Evolutionary conservation across 1,284 basidiomycete species (phyloP).

Genomic region (Cryptococcus maquisensis): DNA sequence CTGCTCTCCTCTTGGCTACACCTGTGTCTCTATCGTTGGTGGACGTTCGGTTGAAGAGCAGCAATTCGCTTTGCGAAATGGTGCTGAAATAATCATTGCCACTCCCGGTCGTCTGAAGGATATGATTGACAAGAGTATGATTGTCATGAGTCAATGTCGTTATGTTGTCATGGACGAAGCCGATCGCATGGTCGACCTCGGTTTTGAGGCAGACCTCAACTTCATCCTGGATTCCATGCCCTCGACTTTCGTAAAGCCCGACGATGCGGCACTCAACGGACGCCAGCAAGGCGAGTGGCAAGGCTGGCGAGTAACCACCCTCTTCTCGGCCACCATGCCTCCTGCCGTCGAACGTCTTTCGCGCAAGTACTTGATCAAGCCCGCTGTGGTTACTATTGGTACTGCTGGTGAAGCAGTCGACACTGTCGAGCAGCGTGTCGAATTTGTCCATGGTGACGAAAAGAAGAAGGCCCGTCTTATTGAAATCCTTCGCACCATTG

Average conservation of each 20-base stretch:
- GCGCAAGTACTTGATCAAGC: constrained; percentile 84
- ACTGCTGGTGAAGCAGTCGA: constrained; percentile 96
- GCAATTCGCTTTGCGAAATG: constrained; percentile 89
- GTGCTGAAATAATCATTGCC: constrained; percentile 96
- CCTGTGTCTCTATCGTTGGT: constrained; percentile 95
- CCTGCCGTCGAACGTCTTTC: constrained; percentile 90
- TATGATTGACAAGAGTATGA: constrained; percentile 89
- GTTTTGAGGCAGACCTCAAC: constrained; percentile 89
- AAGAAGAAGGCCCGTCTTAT: constrained; percentile 79
- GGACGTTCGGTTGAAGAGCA: constrained; percentile 93
- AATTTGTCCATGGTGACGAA: constrained; percentile 87
- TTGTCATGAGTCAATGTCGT: constrained; percentile 92
- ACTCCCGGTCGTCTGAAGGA: constrained; percentile 97
- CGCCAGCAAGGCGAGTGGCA: constrained; percentile 50
- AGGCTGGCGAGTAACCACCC: constrained; percentile 78
- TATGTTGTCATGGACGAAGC: constrained; percentile 99
- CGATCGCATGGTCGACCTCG: constrained; percentile 96
- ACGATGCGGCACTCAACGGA: constrained; percentile 64
- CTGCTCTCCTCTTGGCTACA: constrained; percentile 77
- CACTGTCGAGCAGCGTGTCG: constrained; percentile 93
- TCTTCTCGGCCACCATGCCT: constrained; percentile 99
- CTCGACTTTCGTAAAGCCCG: constrained; percentile 76
- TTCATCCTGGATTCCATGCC: constrained; percentile 94
- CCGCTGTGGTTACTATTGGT: constrained; percentile 94
- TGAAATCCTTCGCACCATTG: constrained; percentile 82